These are phyloP conservation scores for Rubus parviflorus DNA, from an alignment of 306 rosid genomes.

Conservation along the genomic window DNA sequence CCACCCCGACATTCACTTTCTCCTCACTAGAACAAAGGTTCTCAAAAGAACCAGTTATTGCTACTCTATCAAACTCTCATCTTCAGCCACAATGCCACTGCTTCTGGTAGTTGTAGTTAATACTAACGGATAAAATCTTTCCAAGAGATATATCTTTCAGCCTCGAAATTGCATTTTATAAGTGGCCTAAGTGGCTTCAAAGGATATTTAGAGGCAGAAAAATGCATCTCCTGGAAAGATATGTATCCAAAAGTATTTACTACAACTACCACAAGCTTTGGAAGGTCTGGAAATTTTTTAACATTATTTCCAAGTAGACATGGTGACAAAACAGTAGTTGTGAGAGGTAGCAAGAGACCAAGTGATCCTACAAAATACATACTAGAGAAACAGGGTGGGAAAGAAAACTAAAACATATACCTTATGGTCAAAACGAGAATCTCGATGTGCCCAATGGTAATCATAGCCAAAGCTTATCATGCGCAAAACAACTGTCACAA, in stretches of 20 bases:
- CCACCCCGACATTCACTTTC: neutral
- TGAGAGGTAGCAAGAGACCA: neutral
- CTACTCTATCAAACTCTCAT: neutral
- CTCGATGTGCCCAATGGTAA: constrained; percentile 73
- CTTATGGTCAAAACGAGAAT: constrained; percentile 67
- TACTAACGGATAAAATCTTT: neutral
- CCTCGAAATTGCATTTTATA: neutral
- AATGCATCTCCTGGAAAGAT: neutral
- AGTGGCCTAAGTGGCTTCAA: neutral
- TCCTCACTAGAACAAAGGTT: neutral
- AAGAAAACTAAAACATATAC: constrained; percentile 37
- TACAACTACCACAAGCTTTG: neutral
- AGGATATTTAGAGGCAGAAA: neutral
- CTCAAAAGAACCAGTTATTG: neutral
- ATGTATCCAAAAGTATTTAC: neutral
- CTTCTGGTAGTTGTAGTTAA: neutral
- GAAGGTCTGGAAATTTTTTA: neutral
- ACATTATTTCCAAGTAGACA: neutral
- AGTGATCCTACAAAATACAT: neutral
- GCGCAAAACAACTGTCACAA: constrained; percentile 81
- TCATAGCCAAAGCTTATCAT: constrained; percentile 96
- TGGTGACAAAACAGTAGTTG: neutral
- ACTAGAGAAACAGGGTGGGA: neutral
- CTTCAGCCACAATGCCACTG: neutral
- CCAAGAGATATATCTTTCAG: neutral